A percentile compares a stretch with the other conserved stretches of the same genome.
Evolutionary conservation across 192 early-diverging fungal genomes (phyloP).

Genomic region (Entomortierella lignicola): DNA sequence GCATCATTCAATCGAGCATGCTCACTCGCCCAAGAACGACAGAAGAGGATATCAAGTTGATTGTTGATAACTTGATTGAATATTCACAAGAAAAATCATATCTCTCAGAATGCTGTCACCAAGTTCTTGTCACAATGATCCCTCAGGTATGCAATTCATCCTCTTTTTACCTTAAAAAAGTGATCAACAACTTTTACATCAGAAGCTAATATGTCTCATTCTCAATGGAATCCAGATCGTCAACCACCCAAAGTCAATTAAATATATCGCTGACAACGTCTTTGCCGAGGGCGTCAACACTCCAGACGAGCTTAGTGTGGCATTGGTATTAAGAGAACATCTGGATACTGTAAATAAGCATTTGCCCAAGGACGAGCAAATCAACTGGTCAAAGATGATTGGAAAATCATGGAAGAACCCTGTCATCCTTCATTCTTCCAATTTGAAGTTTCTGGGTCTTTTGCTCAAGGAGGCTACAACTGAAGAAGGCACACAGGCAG

Average conservation of each 20-base stretch:
- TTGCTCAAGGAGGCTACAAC: slow-evolving; percentile 49
- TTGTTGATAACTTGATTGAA: slow-evolving; percentile 75
- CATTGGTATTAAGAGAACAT: slow-evolving; percentile 56
- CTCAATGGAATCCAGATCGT: slow-evolving; percentile 13
- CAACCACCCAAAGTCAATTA: slow-evolving; percentile 44
- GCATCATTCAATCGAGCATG: slow-evolving; percentile 84
- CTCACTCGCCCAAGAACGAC: slow-evolving; percentile 72
- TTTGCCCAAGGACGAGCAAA: slow-evolving; percentile 36
- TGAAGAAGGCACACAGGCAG: slow-evolving; percentile 55
- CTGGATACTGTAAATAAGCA: slow-evolving; percentile 43
- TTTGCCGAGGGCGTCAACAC: slow-evolving; percentile 58
- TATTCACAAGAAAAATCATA: slow-evolving; percentile 83
- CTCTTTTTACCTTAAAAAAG: too few species aligned
- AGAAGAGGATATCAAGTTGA: slow-evolving; percentile 74
- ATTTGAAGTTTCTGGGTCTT: slow-evolving; percentile 41
- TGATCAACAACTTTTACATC: not conserved
- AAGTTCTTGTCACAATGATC: slow-evolving; percentile 71
- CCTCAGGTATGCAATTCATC: slow-evolving; percentile 56
- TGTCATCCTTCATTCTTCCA: slow-evolving; percentile 43
- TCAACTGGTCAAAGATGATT: slow-evolving; percentile 41
- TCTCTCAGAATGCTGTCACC: slow-evolving; percentile 80
- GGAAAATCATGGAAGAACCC: slow-evolving; percentile 55
- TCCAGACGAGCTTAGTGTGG: slow-evolving; percentile 66
- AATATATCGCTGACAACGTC: slow-evolving; percentile 56
- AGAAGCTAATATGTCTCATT: not conserved